phyloP scores from a whole-genome alignment of 2,329 filamentous ascomycete species.

The Berkeleyomyces rouxiae region DNA sequence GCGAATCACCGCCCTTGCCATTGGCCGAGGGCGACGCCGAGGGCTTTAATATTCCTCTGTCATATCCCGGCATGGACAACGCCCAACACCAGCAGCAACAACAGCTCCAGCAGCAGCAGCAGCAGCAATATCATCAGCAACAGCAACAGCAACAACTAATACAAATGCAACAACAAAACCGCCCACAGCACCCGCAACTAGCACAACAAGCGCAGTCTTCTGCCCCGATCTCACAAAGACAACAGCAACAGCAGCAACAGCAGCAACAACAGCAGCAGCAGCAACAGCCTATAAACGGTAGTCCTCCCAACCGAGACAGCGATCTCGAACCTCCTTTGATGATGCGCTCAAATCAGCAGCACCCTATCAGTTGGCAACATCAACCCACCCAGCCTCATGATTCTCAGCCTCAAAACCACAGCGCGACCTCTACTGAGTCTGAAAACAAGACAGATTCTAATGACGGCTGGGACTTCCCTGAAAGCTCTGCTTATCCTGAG shows the following conservation, averaged over 20 bases:
- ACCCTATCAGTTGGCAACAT: not conserved
- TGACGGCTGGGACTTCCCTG: slow-evolving; percentile 90
- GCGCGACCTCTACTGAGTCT: not conserved
- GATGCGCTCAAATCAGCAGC: slow-evolving; percentile 29
- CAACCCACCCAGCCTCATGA: not conserved
- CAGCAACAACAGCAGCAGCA: slow-evolving; percentile 38
- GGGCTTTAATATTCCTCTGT: slow-evolving; percentile 32
- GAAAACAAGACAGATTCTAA: slow-evolving; percentile 25
- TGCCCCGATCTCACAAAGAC: slow-evolving; percentile 20
- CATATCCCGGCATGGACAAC: slow-evolving; percentile 7
- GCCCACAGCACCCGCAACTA: not conserved
- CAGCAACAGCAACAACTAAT: not conserved
- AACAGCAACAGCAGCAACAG: slow-evolving; percentile 18
- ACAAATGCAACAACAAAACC: slow-evolving; percentile 22
- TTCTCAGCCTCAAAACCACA: not conserved
- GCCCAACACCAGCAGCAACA: slow-evolving; percentile 2
- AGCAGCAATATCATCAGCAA: slow-evolving; percentile 8
- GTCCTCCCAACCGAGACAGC: slow-evolving; percentile 16
- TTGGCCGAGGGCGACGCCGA: slow-evolving; percentile 19
- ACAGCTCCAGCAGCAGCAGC: slow-evolving; percentile 12
- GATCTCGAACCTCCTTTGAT: slow-evolving; percentile 33
- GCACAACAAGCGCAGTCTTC: not conserved
- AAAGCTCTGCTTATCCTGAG: slow-evolving; percentile 45
- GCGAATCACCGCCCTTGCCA: slow-evolving; percentile 42
- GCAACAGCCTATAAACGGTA: slow-evolving; percentile 21